Evolutionary conservation across 148 eudicot species (phyloP).

Genomic region (Simmondsia chinensis): DNA sequence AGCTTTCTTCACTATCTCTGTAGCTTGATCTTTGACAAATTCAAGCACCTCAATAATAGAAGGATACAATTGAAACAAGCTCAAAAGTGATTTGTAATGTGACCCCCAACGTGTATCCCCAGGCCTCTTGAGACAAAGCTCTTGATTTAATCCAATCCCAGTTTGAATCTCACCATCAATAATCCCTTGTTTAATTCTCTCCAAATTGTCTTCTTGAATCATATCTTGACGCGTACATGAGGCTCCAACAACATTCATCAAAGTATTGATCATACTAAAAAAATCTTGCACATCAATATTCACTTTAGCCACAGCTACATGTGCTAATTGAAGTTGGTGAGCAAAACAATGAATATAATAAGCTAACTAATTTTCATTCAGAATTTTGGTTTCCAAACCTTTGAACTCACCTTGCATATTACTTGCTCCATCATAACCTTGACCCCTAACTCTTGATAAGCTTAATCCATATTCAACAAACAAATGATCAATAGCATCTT

Average conservation of each 20-base stretch:
- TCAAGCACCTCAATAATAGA: constrained; percentile 1
- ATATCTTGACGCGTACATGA: neutral
- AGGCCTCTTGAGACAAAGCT: neutral
- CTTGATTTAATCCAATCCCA: constrained; percentile 7
- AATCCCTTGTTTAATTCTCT: neutral
- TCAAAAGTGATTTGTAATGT: neutral
- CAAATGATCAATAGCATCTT: constrained; percentile 1
- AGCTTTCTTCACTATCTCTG: neutral
- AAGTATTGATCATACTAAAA: neutral
- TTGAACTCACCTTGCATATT: constrained; percentile 2
- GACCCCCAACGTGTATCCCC: constrained; percentile 1
- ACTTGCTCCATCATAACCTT: constrained; percentile 11
- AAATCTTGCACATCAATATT: neutral
- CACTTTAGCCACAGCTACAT: neutral
- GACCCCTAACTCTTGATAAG: neutral
- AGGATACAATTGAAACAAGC: neutral
- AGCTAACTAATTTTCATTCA: neutral
- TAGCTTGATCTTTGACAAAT: neutral
- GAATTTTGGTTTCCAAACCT: neutral
- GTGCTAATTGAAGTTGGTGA: neutral
- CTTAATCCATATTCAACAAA: constrained; percentile 8
- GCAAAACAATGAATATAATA: neutral
- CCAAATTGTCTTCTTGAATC: neutral
- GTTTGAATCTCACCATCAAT: neutral
- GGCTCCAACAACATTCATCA: neutral